Percentiles rank a stretch among this genome's conserved stretches.
phyloP scores from a whole-genome alignment of 2,329 filamentous ascomycete genomes.

The Paramyrothecium roridum region DNA sequence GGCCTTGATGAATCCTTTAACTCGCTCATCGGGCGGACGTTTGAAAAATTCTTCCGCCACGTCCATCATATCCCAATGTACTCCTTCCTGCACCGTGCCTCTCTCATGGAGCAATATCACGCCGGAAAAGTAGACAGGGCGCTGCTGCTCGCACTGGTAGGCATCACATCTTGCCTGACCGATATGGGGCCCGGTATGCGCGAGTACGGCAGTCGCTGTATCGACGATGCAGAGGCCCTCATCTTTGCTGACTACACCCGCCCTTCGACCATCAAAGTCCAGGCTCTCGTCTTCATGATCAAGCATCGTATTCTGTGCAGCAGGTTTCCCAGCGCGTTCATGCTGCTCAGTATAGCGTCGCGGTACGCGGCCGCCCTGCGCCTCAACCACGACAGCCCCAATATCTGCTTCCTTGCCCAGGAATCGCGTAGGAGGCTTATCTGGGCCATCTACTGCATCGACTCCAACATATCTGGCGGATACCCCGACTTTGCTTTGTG shows the following conservation, averaged over 20 bases:
- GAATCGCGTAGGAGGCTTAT: constrained; percentile 40
- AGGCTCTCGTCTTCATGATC: constrained; percentile 41
- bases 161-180: constrained; percentile 53
- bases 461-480: constrained; percentile 38
- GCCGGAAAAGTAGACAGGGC: constrained; percentile 53
- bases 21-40: constrained; percentile 47
- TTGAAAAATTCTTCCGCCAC: constrained; percentile 56
- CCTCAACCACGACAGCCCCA: constrained; percentile 38
- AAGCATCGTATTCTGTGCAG: constrained; percentile 42
- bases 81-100: constrained; percentile 57
- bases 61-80: constrained; percentile 58
- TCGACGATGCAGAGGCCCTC: constrained; percentile 51
- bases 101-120: constrained; percentile 57
- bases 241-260: constrained; percentile 52
- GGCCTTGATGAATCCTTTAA: constrained; percentile 42
- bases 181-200: constrained; percentile 50
- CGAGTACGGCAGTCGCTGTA: constrained; percentile 51
- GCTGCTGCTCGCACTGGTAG: constrained; percentile 51
- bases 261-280: constrained; percentile 54
- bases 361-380: constrained; percentile 39
- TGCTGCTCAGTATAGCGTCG: constrained; percentile 40
- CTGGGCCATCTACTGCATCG: constrained; percentile 42
- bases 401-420: constrained; percentile 35
- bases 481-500: constrained; percentile 43
- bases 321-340: constrained; percentile 40